Conservation (phyloP, 2,329 filamentous ascomycete genomes). For the Teratosphaeria zuluensis region DNA sequence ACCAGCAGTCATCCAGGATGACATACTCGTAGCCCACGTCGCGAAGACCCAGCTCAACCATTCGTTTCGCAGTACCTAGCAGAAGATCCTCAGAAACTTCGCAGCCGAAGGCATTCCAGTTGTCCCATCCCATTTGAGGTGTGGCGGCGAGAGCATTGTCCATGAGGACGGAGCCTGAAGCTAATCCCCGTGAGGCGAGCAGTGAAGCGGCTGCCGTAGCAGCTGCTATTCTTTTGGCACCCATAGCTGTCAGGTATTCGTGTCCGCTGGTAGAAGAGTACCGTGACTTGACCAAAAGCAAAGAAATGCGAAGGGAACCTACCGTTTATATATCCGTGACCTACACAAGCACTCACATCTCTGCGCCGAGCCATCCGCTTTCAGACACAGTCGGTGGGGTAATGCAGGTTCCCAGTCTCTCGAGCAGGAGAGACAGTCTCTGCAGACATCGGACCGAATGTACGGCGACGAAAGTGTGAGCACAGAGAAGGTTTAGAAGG, state of each 20-base stretch:
- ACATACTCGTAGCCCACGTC: slow-evolving; percentile 44
- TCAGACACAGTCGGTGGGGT: neutral
- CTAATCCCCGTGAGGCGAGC: neutral
- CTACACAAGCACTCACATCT: too few species aligned
- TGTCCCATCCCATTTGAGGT: slow-evolving; percentile 2
- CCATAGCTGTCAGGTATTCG: neutral
- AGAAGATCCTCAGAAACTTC: slow-evolving; percentile 38
- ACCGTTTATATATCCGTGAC: too few species aligned
- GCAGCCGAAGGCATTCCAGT: slow-evolving; percentile 33
- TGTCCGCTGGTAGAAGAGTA: neutral
- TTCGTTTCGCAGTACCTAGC: slow-evolving; percentile 35
- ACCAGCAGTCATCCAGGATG: slow-evolving; percentile 47
- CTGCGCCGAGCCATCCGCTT: too few species aligned
- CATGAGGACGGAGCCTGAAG: neutral
- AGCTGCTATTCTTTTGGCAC: neutral
- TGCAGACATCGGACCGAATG: neutral
- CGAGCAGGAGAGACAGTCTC: neutral
- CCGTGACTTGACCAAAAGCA: neutral
- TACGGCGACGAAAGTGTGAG: neutral
- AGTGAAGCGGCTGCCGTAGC: neutral
- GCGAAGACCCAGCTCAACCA: slow-evolving; percentile 35
- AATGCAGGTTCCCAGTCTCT: neutral
- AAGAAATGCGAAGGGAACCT: neutral
- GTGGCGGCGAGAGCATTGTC: slow-evolving; percentile 1
- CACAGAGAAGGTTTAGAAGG: neutral